Evolutionary conservation across 2,329 filamentous ascomycete genomes (phyloP), one percentile per base, ranked within the genome.

Genomic region (Trichoderma koningii): DNA sequence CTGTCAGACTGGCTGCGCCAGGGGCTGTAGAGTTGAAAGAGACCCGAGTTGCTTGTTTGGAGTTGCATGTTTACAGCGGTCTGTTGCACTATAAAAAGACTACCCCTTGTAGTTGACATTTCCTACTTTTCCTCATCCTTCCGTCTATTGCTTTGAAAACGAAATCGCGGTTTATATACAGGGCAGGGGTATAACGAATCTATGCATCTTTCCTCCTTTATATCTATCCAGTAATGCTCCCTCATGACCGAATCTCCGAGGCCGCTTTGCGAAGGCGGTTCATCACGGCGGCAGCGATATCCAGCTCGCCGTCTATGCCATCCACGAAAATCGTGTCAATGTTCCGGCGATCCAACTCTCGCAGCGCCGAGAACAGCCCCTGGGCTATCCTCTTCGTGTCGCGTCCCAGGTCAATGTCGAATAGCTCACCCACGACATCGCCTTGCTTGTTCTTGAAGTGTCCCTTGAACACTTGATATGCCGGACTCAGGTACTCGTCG

Each of bases 281-380:
- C 89, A 94, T 93, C 69, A 94, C 88, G 26, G 91, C 95, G 26
- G 92, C 91, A 21, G 93, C 92, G 70, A 95, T 89, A 74, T 95
- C 91, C 38, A 90, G 88, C 66, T 89, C 87, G 66, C 91, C 90
- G 67, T 87, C 82, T 65, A 97, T 90, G 2, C 94, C 94, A 75
- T 99, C 95, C 12, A 98, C 92, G 70, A 93, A 91, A 60, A 99
- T 97, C 21, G 90, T 82, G 73, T 95, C 88, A 4, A 92, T 92
- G 34, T 87, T 85, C 68, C 87, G 83, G 71, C 88, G 86, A 75
- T 99, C 95, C 68, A 99, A 83, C 70, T 93, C 91, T 61, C 95
- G 84, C 62, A 99, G 80, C 1, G 92, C 91, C 14, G 92, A 91
- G 75, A 99, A 99, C 15, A 99, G 81, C 0, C 91, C 91, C 70